Evolutionary conservation across 306 rosid genomes (phyloP), one percentile per base, ranked within the genome.

Genomic region (Biancaea sappan): DNA sequence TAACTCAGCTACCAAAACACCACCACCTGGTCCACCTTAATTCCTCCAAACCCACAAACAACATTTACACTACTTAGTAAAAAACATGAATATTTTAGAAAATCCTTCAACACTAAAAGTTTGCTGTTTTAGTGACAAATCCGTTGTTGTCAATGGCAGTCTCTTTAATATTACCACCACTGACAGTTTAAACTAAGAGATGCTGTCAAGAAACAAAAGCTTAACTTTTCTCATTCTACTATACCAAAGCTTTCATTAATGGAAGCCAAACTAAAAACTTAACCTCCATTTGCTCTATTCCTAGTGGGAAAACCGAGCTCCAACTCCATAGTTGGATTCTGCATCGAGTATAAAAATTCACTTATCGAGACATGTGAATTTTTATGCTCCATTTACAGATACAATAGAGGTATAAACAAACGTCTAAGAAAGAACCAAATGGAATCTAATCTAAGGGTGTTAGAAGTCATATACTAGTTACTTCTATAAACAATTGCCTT

Each of bases 301-400:
- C 91, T 83, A 83, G 60, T 44, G 64, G 96, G 96, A 91, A 88
- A 78, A 70, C 67, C 81, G 88, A 91, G 97, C 99, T 80, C 95
- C 99, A 87, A 90, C 96, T 53, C 90, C 94, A 28, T 71, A 71
- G 93, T 87, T 82, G 98, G 96, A 71, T 87, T 92, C 99, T 92
- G 99, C 85, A 84, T 66, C n/a, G 83, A 87, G 95, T 83, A 90
- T 88, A 94, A 94, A 85, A 76, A 91, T 87, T 88, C 97, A 86
- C 77, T 77, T 83, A 54, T 89, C 56, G 70, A 75, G 68, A 86
- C 93, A 91, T 26, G 88, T 74, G 94, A 92, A 94, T 77, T 61
- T 83, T 90, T 86, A 91, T 75, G 91, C 98, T 94, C 97, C 89
- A 91, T 90, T 88, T 86, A 91, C 98, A 94, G 98, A 90, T 56